These are phyloP conservation scores for Theileria equi DNA, from an alignment of 169 alveolate species.

Conservation along the genomic window DNA sequence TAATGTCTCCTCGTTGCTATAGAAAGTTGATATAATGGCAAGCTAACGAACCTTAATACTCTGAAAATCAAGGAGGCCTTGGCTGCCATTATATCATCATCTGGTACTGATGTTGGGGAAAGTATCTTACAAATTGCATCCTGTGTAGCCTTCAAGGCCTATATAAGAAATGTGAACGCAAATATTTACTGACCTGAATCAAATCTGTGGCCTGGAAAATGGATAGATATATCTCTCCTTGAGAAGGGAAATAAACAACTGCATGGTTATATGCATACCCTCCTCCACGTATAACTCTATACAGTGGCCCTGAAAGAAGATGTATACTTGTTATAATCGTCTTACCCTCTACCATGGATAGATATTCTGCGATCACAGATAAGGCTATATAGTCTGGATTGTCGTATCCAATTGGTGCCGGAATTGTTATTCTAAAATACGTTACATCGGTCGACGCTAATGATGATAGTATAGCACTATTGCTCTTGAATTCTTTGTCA, in stretches of 20 bases:
- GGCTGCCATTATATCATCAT: conserved; percentile 62
- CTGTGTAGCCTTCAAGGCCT: conserved; percentile 62
- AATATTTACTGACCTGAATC: conserved; percentile 20
- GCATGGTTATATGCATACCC: conserved; percentile 73
- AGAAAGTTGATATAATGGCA: not conserved
- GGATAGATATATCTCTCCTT: conserved; percentile 67
- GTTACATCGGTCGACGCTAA: conserved; percentile 69
- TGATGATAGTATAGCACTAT: conserved; percentile 51
- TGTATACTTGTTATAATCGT: not conserved
- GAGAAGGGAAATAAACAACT: conserved; percentile 48
- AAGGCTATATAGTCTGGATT: conserved; percentile 56
- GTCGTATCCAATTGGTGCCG: conserved; percentile 64
- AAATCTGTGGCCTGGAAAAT: conserved; percentile 50
- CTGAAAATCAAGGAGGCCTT: conserved; percentile 62
- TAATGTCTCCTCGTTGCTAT: conserved; percentile 60
- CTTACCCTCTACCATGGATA: conserved; percentile 70
- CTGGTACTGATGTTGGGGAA: conserved; percentile 32
- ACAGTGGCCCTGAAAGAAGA: conserved; percentile 58
- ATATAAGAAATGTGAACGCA: conserved; percentile 20
- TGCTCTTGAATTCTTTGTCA: conserved; percentile 17
- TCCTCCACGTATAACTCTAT: conserved; percentile 74
- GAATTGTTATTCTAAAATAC: conserved; percentile 49
- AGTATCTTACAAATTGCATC: conserved; percentile 41
- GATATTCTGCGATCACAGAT: conserved; percentile 54
- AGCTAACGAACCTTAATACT: conserved; percentile 30